Conservation (phyloP, 2,329 filamentous ascomycete species). For the Diaporthe vaccinii region DNA sequence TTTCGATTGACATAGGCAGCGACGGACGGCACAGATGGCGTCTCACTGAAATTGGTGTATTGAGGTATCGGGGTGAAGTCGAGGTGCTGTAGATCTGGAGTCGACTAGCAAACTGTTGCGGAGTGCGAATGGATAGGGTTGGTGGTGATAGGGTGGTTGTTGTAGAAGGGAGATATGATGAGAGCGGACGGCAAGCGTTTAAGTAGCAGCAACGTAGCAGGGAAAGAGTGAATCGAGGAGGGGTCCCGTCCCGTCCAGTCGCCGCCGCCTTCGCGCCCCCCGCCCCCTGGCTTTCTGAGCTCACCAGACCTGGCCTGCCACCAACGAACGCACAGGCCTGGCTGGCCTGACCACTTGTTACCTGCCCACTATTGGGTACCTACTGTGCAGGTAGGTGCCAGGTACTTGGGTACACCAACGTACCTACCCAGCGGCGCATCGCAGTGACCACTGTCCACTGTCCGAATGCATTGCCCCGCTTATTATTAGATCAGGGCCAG, state of each 20-base stretch:
- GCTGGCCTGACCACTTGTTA: neutral
- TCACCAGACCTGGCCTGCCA: neutral
- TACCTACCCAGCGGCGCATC: neutral
- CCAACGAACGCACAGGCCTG: conserved; percentile 1
- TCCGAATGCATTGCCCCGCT: neutral
- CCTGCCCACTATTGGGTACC: neutral
- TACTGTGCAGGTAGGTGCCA: no score
- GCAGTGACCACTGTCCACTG: neutral
- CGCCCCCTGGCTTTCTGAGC: neutral
- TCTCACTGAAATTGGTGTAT: conserved; percentile 58
- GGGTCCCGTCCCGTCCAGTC: neutral
- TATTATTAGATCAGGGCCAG: conserved; percentile 20
- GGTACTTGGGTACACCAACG: neutral
- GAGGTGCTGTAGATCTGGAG: conserved; percentile 29
- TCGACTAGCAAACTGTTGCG: conserved; percentile 34
- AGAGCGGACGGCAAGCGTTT: conserved; percentile 11
- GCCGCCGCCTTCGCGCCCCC: conserved; percentile 17
- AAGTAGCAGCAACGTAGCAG: conserved; percentile 33
- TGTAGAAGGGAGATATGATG: conserved; percentile 17
- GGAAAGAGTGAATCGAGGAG: conserved; percentile 32
- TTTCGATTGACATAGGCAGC: conserved; percentile 95
- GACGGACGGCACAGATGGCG: conserved; percentile 64
- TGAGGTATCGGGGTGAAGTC: conserved; percentile 42
- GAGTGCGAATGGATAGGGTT: conserved; percentile 23
- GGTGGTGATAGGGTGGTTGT: conserved; percentile 24